Conservation (phyloP, 1,139 yeast genomes). For the Yamadazyma triangularis region DNA sequence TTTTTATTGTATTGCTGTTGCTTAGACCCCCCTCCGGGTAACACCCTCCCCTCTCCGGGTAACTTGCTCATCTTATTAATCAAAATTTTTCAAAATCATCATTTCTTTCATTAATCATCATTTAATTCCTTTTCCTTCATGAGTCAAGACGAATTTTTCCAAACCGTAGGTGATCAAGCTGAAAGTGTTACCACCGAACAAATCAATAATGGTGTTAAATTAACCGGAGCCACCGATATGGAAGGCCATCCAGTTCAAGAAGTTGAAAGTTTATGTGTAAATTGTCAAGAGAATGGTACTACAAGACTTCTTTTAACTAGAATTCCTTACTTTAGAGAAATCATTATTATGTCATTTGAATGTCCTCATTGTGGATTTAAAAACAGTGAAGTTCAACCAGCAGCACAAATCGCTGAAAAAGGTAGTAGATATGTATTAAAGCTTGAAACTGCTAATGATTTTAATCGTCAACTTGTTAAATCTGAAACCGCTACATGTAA, state of each 20-base stretch:
- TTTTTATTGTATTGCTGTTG: no score
- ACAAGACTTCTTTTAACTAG: slow-evolving; percentile 81
- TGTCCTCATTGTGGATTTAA: slow-evolving; percentile 94
- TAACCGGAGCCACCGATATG: slow-evolving; percentile 71
- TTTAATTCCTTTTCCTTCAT: no score
- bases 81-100: no score
- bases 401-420: slow-evolving; percentile 81
- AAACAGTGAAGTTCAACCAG: slow-evolving; percentile 93
- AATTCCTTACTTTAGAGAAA: slow-evolving; percentile 89
- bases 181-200: no score
- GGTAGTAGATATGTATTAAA: slow-evolving; percentile 74
- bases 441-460: slow-evolving; percentile 67
- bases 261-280: slow-evolving; percentile 92
- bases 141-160: no score
- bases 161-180: slow-evolving; percentile 13
- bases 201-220: slow-evolving; percentile 12
- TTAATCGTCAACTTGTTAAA: slow-evolving; percentile 88
- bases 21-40: no score
- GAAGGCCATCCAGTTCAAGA: slow-evolving; percentile 97
- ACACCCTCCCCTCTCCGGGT: no score
- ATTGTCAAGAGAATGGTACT: slow-evolving; percentile 81
- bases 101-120: no score
- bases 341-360: slow-evolving; percentile 90
- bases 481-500: slow-evolving; percentile 82
- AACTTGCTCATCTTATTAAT: no score